Evolutionary conservation across 2,329 filamentous ascomycete species (phyloP).

Genomic region (Aspergillus caelatus): DNA sequence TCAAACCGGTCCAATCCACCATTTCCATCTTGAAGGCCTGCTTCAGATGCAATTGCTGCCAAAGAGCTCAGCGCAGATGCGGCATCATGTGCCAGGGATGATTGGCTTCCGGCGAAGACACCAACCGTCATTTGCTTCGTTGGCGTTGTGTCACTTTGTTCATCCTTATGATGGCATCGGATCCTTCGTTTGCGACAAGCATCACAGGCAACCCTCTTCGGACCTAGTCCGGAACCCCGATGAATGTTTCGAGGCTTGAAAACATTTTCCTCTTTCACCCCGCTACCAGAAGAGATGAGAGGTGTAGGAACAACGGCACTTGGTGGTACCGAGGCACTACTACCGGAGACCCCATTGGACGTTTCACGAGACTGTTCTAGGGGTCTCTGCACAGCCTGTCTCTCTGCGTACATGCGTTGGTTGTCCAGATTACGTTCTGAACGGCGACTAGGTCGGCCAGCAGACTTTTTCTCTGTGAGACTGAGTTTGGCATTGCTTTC

Average conservation of each 20-base stretch:
- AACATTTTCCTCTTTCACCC: constrained; percentile 31
- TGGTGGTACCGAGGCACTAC: constrained; percentile 26
- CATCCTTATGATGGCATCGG: constrained; percentile 65
- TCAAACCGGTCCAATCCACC: constrained; percentile 34
- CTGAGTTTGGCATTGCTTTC: constrained; percentile 54
- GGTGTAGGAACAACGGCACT: constrained; percentile 28
- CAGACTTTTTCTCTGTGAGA: constrained; percentile 57
- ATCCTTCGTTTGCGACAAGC: constrained; percentile 64
- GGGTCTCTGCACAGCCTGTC: constrained; percentile 40
- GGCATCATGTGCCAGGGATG: constrained; percentile 40
- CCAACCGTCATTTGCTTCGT: constrained; percentile 33
- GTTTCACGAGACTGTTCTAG: constrained; percentile 29
- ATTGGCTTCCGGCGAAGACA: constrained; percentile 35
- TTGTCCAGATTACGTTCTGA: constrained; percentile 56
- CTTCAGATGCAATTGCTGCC: constrained; percentile 41
- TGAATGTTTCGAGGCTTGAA: constrained; percentile 49
- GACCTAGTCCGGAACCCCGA: constrained; percentile 62
- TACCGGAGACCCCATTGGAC: constrained; percentile 17
- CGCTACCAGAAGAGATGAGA: constrained; percentile 18
- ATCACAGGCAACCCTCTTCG: constrained; percentile 63
- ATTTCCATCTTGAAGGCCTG: constrained; percentile 33
- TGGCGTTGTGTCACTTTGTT: constrained; percentile 38
- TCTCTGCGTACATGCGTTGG: constrained; percentile 45
- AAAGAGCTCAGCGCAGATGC: constrained; percentile 43
- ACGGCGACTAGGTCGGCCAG: constrained; percentile 57